Percentiles rank a stretch among this genome's conserved stretches.
Conservation (phyloP, 2,329 filamentous ascomycete species). For the Elsinoe perseae region DNA sequence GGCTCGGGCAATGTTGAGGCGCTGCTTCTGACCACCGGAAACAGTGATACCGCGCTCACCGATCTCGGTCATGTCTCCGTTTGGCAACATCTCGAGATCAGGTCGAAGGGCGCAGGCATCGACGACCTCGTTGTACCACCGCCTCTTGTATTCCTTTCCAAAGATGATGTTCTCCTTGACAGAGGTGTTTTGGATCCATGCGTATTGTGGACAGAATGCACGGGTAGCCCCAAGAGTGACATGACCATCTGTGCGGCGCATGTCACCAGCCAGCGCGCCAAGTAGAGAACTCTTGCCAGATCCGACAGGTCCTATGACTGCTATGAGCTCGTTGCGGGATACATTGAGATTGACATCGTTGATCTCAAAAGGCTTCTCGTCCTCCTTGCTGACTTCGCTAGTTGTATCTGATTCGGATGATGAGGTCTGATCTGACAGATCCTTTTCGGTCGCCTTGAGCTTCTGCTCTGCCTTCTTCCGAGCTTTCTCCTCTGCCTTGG, state of each 20-base stretch:
- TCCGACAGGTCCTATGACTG: conserved; percentile 81
- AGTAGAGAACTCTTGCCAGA: conserved; percentile 87
- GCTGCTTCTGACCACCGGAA: conserved; percentile 90
- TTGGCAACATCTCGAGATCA: conserved; percentile 88
- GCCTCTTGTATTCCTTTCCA: conserved; percentile 62
- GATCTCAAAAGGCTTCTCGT: conserved; percentile 63
- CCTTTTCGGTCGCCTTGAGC: conserved; percentile 27
- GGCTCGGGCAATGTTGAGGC: conserved; percentile 82
- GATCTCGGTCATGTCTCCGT: conserved; percentile 83
- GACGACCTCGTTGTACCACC: conserved; percentile 79
- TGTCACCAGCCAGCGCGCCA: conserved; percentile 83
- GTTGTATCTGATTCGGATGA: conserved; percentile 4
- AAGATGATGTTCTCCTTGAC: conserved; percentile 87
- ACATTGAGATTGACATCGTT: conserved; percentile 60
- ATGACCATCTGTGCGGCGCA: conserved; percentile 72
- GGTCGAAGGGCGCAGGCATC: conserved; percentile 75
- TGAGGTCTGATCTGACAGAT: conserved; percentile 20
- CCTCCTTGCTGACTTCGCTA: conserved; percentile 50
- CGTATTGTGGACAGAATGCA: conserved; percentile 91
- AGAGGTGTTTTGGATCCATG: conserved; percentile 93
- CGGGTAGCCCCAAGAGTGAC: conserved; percentile 69
- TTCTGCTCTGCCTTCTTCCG: conserved; percentile 36
- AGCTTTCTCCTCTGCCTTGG: conserved; percentile 37
- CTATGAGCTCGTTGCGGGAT: conserved; percentile 68
- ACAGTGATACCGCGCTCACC: conserved; percentile 93